These are phyloP conservation scores for Ascochyta rabiei DNA, from an alignment of 2,329 filamentous ascomycete genomes.

Conservation along the genomic window DNA sequence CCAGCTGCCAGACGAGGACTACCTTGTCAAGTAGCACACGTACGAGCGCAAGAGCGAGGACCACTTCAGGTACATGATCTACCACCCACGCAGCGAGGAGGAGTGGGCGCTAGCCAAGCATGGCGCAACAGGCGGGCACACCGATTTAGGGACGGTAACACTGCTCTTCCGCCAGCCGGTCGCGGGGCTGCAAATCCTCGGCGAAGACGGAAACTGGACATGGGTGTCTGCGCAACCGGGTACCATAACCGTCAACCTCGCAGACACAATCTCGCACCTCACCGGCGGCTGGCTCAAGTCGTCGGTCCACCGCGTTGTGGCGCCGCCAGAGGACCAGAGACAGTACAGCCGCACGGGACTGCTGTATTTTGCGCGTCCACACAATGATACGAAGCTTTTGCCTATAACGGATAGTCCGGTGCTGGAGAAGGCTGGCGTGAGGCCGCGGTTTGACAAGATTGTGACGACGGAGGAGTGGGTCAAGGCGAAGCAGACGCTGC, in stretches of 20 bases:
- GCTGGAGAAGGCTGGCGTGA: slow-evolving; percentile 42
- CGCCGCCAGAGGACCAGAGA: slow-evolving; percentile 57
- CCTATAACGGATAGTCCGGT: slow-evolving; percentile 48
- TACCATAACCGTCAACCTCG: slow-evolving; percentile 51
- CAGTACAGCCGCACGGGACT: slow-evolving; percentile 57
- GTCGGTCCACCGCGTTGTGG: slow-evolving; percentile 57
- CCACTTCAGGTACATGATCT: slow-evolving; percentile 68
- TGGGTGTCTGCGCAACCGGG: slow-evolving; percentile 50
- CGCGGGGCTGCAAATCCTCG: slow-evolving; percentile 61
- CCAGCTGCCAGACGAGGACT: slow-evolving; percentile 64
- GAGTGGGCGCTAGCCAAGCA: slow-evolving; percentile 52
- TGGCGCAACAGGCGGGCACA: slow-evolving; percentile 59
- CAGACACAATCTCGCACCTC: slow-evolving; percentile 49
- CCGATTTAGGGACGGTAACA: slow-evolving; percentile 63
- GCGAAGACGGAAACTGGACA: slow-evolving; percentile 49
- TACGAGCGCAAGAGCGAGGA: slow-evolving; percentile 66
- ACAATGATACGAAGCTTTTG: slow-evolving; percentile 48
- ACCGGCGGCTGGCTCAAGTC: slow-evolving; percentile 55
- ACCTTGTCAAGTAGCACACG: slow-evolving; percentile 61
- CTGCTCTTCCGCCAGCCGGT: slow-evolving; percentile 65
- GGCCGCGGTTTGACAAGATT: slow-evolving; percentile 47
- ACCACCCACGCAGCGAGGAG: slow-evolving; percentile 57
- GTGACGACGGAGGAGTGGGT: slow-evolving; percentile 49
- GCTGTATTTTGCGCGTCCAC: slow-evolving; percentile 57
- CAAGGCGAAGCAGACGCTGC: slow-evolving; percentile 32